Conservation (phyloP, 78 protist species). For the Mantamonas sphyraenae region DNA sequence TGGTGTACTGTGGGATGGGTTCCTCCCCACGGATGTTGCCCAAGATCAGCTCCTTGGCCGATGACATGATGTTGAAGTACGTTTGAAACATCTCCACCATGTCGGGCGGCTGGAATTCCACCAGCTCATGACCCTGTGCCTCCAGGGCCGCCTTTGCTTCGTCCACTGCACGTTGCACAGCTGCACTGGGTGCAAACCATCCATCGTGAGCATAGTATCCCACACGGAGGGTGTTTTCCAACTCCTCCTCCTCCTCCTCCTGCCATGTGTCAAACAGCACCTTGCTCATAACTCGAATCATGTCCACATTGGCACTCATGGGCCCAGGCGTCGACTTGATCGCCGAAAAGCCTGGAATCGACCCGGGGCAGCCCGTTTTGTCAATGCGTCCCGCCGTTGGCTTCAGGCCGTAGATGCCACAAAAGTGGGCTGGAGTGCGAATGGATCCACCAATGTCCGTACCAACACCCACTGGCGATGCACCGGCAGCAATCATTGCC, state of each 20-base stretch:
- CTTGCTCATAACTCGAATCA: no score
- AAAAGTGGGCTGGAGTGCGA: conserved; percentile 15
- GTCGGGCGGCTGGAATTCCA: not conserved
- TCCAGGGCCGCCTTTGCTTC: not conserved
- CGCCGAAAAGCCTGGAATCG: not conserved
- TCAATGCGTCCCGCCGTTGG: not conserved
- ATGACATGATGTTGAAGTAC: not conserved
- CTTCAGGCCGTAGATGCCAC: not conserved
- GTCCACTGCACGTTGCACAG: not conserved
- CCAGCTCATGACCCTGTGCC: not conserved
- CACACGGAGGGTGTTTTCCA: not conserved
- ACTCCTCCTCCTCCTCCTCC: not conserved
- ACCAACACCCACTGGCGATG: conserved; percentile 9
- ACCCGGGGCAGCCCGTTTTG: not conserved
- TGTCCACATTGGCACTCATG: not conserved
- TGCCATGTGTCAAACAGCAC: no score
- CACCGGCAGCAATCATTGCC: conserved; percentile 5
- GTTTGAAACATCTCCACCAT: not conserved
- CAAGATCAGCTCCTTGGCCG: not conserved
- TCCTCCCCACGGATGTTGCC: not conserved
- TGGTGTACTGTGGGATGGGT: not conserved
- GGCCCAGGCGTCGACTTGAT: not conserved
- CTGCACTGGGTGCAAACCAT: not conserved
- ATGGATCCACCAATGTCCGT: conserved; percentile 46
- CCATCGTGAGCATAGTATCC: not conserved